Base-by-base conservation (phyloP, 2,329 filamentous ascomycete species). In the Colletotrichum costaricense region DNA sequence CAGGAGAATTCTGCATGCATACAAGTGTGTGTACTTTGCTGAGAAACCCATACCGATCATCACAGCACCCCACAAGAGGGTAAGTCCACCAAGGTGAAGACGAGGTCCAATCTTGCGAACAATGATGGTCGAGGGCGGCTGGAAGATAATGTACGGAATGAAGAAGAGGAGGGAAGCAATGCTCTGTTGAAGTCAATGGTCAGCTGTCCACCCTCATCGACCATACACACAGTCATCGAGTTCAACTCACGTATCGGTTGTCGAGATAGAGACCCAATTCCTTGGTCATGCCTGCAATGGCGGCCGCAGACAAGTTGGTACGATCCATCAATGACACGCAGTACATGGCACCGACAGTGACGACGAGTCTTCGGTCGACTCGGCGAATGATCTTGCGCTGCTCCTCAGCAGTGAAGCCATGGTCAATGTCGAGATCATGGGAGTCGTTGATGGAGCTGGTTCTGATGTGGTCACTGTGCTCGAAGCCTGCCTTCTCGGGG, bases 241-340 rank as follows among this genome's bases (percentile, higher is more conserved):
- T 6, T 3, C 8, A 77, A 77, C 84, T 77, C 69, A 86, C 85
- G 60, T 87, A 88, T 78, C 86, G 83, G 65, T 85, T 84, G 6
- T 83, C 85, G 1, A 84, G 79, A 5, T 55, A 57, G 2, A 91
- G 80, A 3, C 78, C 59, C 30, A 91, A 81, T 60, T 90, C 89
- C 1, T 74, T 75, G 19, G 79, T 77, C 87, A 90, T 89, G 65
- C 89, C 94, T 24, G 94, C 93, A 79, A 96, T 92, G 58, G 90
- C 90, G 54, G 93, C 93, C 26, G 90, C 86, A n/a, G 90, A 90
- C 79, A 95, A 83, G 81, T 96, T 96, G 2, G 93, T 94, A 38
- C 94, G 87, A 79, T 97, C 94, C 90, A 96, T 94, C 72, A 96
- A 84, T 75, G 89, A 93, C 77, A 94, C 87, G 79, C 93, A 94